Percentiles rank a stretch among this genome's conserved stretches.
phyloP scores from a whole-genome alignment of 768 basidiomycete genomes.

The Leccinum boreale region DNA sequence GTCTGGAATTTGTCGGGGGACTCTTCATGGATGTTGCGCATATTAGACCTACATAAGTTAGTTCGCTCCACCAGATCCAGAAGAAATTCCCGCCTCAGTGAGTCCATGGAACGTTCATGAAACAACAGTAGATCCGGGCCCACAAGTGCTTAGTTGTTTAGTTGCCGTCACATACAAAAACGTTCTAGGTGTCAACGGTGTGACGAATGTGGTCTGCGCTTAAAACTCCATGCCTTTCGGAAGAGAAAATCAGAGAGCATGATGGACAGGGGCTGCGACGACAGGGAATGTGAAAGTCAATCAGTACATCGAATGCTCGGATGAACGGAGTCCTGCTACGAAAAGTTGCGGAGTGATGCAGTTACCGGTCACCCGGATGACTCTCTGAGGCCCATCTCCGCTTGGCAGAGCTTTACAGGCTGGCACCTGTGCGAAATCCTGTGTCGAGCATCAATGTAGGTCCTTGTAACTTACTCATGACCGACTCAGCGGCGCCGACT shows the following conservation, averaged over 20 bases:
- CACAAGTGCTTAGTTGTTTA: not conserved
- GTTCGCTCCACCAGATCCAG: not conserved
- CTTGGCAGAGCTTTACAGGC: not conserved
- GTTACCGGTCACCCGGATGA: not conserved
- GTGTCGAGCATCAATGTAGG: not conserved
- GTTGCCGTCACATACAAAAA: not conserved
- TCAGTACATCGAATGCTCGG: not conserved
- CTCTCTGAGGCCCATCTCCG: not conserved
- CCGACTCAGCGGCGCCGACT: too few relatives aligned
- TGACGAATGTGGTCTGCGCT: not conserved
- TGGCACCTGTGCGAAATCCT: not conserved
- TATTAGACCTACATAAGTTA: not conserved
- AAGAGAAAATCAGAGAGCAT: not conserved
- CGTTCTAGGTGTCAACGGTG: not conserved
- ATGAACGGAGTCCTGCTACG: not conserved
- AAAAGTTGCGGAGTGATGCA: not conserved
- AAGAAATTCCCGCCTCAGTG: not conserved
- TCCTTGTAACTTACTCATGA: too few relatives aligned
- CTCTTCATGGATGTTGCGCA: not conserved
- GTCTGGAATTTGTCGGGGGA: constrained; percentile 2
- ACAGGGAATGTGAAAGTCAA: not conserved
- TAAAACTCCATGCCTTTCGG: not conserved
- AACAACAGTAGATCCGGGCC: not conserved
- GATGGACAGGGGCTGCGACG: not conserved
- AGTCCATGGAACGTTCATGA: too few relatives aligned